A percentile compares a stretch with the other conserved stretches of the same genome.
Conservation (phyloP, 83 land plant species). For the Larix sibirica region DNA sequence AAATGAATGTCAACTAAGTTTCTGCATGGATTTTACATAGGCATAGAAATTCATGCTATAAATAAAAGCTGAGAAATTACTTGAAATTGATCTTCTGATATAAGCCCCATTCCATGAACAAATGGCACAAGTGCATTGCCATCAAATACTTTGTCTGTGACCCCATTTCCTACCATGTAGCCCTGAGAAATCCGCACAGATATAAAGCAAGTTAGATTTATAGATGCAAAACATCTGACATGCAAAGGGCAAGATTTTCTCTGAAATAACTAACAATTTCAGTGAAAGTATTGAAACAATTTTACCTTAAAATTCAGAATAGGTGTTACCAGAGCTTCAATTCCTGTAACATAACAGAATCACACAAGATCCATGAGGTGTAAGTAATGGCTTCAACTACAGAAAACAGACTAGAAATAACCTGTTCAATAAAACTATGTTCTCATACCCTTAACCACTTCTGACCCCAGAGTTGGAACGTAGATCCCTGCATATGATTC, state of each 20-base stretch:
- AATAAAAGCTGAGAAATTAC: slow-evolving; percentile 21
- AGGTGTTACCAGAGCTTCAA: slow-evolving; percentile 63
- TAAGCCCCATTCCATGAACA: slow-evolving; percentile 95
- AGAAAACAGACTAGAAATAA: neutral
- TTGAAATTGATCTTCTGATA: slow-evolving; percentile 71
- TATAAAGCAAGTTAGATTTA: neutral
- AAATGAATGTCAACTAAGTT: neutral
- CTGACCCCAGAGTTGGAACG: slow-evolving; percentile 80
- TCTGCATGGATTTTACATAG: neutral
- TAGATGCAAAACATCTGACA: too few relatives aligned
- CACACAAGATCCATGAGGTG: neutral
- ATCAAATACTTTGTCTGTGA: slow-evolving; percentile 74
- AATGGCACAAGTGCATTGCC: slow-evolving; percentile 95
- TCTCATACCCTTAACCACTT: slow-evolving; percentile 74
- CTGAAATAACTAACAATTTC: slow-evolving; percentile 3
- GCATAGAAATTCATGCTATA: neutral
- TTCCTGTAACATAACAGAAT: slow-evolving; percentile 48
- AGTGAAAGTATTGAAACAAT: slow-evolving; percentile 1
- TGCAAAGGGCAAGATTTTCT: neutral
- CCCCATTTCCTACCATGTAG: slow-evolving; percentile 93
- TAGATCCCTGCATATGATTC: slow-evolving; percentile 97
- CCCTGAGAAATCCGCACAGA: slow-evolving; percentile 53
- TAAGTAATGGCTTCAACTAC: neutral
- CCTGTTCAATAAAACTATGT: neutral
- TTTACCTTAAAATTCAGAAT: slow-evolving; percentile 76